Percentiles rank a stretch among this genome's conserved stretches.
phyloP scores from a whole-genome alignment of 2,329 filamentous ascomycete genomes.

The Cadophora gregata region DNA sequence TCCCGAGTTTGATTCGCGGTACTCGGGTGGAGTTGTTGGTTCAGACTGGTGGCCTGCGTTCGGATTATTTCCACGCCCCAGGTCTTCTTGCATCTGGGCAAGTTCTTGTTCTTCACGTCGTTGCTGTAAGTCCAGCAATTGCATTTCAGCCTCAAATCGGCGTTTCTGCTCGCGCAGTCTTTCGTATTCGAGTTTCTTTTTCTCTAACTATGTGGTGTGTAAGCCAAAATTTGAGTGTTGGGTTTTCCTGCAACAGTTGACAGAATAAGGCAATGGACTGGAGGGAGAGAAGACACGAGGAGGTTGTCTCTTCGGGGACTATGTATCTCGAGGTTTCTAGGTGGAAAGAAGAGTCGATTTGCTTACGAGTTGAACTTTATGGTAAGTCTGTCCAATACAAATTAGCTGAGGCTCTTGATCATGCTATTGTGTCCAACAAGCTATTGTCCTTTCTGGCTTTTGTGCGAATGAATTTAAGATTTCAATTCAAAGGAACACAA shows the following conservation, averaged over 20 bases:
- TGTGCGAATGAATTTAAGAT: background rate
- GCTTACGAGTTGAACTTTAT: slow-evolving; percentile 80
- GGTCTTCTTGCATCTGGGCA: slow-evolving; percentile 81
- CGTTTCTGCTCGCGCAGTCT: slow-evolving; percentile 86
- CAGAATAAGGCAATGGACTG: background rate
- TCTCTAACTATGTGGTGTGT: slow-evolving; percentile 74
- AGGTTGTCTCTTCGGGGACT: background rate
- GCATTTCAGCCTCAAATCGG: slow-evolving; percentile 91
- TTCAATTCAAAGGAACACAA: slow-evolving; percentile 2
- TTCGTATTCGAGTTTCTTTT: slow-evolving; percentile 93
- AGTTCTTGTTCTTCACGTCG: slow-evolving; percentile 84
- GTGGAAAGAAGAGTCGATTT: slow-evolving; percentile 16
- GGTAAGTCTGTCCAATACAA: slow-evolving; percentile 57
- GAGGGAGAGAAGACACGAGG: slow-evolving; percentile 10
- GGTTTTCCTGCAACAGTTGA: background rate
- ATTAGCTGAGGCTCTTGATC: slow-evolving; percentile 33
- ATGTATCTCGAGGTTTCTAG: background rate
- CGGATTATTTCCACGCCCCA: slow-evolving; percentile 61
- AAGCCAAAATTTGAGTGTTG: slow-evolving; percentile 39
- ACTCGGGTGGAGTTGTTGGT: slow-evolving; percentile 94
- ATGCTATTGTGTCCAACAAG: slow-evolving; percentile 15
- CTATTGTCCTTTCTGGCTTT: background rate
- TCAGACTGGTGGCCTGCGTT: slow-evolving; percentile 79
- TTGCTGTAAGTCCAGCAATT: slow-evolving; percentile 84
- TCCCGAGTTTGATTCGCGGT: slow-evolving; percentile 72